Percentiles rank a stretch among this genome's conserved stretches.
These are phyloP conservation scores for Amanita pallidorosea DNA, from an alignment of 768 basidiomycete species.

Conservation along the genomic window DNA sequence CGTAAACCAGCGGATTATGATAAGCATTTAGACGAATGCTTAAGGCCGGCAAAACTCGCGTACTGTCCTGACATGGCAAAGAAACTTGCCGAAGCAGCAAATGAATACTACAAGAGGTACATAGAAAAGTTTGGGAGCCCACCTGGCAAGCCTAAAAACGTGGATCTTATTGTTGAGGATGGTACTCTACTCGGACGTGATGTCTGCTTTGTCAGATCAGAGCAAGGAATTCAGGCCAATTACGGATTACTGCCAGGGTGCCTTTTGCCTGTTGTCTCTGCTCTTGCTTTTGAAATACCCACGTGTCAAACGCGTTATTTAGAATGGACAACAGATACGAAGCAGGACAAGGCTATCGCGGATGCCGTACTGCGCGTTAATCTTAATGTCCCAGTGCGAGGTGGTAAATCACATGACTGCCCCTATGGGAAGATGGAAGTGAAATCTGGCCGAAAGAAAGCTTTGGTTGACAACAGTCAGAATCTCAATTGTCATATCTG, in stretches of 20 bases:
- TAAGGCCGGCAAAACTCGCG: neutral
- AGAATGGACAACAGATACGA: neutral
- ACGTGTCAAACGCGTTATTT: neutral
- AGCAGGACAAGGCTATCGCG: neutral
- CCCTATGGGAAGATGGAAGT: neutral
- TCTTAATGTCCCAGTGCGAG: neutral
- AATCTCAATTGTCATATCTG: neutral
- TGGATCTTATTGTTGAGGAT: no score
- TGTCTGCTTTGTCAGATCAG: neutral
- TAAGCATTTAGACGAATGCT: neutral
- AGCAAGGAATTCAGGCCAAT: neutral
- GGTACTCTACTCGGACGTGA: neutral
- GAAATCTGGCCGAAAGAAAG: no score
- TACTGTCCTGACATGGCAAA: neutral
- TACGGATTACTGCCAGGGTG: neutral
- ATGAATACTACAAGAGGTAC: neutral
- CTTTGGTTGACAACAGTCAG: no score
- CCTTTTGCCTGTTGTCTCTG: neutral
- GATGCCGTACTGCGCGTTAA: neutral
- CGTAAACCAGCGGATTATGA: neutral
- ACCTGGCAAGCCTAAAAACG: neutral
- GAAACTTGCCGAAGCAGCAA: neutral
- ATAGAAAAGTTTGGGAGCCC: neutral
- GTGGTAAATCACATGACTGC: neutral
- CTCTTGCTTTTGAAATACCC: neutral